phyloP scores from a whole-genome alignment of 2,329 filamentous ascomycete species.

The Rugonectria rugulosa region DNA sequence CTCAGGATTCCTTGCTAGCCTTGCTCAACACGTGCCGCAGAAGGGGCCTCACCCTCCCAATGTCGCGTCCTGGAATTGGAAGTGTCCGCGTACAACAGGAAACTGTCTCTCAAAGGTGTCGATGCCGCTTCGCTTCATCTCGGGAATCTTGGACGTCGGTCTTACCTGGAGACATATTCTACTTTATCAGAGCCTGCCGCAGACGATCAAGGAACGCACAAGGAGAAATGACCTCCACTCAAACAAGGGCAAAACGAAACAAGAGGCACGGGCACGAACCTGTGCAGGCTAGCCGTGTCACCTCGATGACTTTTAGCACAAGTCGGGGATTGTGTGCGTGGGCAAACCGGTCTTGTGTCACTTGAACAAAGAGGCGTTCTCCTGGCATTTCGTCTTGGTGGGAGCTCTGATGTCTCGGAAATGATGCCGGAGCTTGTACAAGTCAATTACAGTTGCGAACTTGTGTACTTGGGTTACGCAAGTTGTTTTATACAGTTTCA shows the following conservation, averaged over 20 bases:
- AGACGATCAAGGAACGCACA: neutral
- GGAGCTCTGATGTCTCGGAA: too few species aligned
- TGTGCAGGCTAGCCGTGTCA: constrained; percentile 5
- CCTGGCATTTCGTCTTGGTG: too few species aligned
- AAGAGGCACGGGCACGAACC: constrained; percentile 18
- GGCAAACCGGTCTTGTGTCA: neutral
- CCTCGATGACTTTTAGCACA: constrained; percentile 1
- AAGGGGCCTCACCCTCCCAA: constrained; percentile 28
- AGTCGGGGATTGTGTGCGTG: neutral
- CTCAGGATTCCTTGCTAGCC: constrained; percentile 12
- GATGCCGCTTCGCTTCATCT: constrained; percentile 1
- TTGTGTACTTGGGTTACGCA: too few species aligned
- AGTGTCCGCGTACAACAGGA: neutral
- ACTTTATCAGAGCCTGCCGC: neutral
- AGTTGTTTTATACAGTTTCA: too few species aligned
- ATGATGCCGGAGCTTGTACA: too few species aligned
- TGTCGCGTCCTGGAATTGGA: neutral
- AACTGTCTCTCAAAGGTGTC: constrained; percentile 3
- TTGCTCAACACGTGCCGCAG: constrained; percentile 30
- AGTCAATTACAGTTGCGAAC: too few species aligned
- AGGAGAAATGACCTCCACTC: constrained; percentile 1
- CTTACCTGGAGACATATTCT: neutral
- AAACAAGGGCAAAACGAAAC: constrained; percentile 14
- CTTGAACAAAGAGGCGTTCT: neutral
- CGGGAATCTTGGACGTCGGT: neutral